Conservation (phyloP, 257 asterid genomes). For the Rauvolfia tetraphylla region DNA sequence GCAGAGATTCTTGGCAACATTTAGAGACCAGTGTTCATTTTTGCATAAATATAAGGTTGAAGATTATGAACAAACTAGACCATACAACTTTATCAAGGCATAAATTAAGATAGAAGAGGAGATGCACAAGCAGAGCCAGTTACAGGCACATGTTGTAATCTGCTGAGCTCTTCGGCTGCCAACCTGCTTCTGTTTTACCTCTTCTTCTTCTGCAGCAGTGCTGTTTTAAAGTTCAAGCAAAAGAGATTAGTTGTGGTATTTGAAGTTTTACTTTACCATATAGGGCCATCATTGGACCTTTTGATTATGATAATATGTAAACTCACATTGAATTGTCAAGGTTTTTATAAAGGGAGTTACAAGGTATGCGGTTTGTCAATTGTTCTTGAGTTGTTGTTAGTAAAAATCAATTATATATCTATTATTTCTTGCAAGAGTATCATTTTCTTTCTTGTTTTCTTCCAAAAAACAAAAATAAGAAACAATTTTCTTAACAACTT, state of each 20-base stretch:
- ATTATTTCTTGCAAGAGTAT: too few species aligned
- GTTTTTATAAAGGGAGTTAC: too few species aligned
- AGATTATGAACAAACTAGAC: not conserved
- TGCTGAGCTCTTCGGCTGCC: slow-evolving; percentile 20
- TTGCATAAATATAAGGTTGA: not conserved
- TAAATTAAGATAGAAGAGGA: slow-evolving; percentile 54
- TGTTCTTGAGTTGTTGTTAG: not conserved
- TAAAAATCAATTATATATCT: too few species aligned
- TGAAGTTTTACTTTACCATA: not conserved
- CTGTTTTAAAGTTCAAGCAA: slow-evolving; percentile 18
- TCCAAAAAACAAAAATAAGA: too few species aligned
- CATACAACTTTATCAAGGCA: slow-evolving; percentile 50
- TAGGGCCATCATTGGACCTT: not conserved
- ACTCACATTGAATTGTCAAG: not conserved
- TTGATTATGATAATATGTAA: not conserved
- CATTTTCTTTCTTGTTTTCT: not conserved
- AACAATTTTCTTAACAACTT: too few species aligned
- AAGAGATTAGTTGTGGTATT: not conserved
- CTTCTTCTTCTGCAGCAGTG: slow-evolving; percentile 17
- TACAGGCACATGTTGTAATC: slow-evolving; percentile 27
- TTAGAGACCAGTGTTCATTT: not conserved
- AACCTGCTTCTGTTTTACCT: slow-evolving; percentile 15
- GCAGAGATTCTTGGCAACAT: not conserved
- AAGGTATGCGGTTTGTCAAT: not conserved
- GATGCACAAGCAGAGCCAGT: slow-evolving; percentile 54